Percentiles rank a stretch among this genome's conserved stretches.
Conservation (phyloP, 768 basidiomycete species). For the Myochromella boudieri region DNA sequence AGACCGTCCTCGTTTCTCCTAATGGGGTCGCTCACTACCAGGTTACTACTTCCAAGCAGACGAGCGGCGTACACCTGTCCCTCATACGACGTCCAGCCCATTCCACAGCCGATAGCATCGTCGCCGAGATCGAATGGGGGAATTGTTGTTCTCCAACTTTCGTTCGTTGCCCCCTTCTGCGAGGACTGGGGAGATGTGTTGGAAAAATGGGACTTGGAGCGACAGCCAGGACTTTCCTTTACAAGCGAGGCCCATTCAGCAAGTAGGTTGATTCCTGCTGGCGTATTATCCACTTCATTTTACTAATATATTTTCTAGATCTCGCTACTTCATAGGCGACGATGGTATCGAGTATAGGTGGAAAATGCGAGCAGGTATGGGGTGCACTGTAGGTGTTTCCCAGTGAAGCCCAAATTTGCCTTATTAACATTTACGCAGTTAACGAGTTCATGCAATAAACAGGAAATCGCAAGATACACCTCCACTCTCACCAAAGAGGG, state of each 20-base stretch:
- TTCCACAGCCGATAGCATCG: slow-evolving; percentile 35
- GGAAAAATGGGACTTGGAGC: slow-evolving; percentile 30
- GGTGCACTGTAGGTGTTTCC: slow-evolving; percentile 36
- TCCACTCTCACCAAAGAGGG: slow-evolving; percentile 37
- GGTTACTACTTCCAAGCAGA: slow-evolving; percentile 38
- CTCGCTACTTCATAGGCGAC: slow-evolving; percentile 50
- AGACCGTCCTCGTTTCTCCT: slow-evolving; percentile 47
- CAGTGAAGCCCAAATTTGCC: neutral
- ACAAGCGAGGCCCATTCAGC: slow-evolving; percentile 41
- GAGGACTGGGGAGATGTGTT: slow-evolving; percentile 25
- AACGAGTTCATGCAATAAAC: slow-evolving; percentile 32
- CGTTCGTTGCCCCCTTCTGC: slow-evolving; percentile 38
- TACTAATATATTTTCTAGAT: slow-evolving; percentile 24
- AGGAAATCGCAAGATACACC: slow-evolving; percentile 42
- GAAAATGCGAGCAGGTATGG: slow-evolving; percentile 39
- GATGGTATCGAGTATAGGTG: slow-evolving; percentile 51
- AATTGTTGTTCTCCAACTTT: slow-evolving; percentile 40
- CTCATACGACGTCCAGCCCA: slow-evolving; percentile 40
- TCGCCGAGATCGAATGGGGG: slow-evolving; percentile 53
- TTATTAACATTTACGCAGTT: slow-evolving; percentile 28
- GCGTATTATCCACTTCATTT: slow-evolving; percentile 1
- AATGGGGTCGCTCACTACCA: slow-evolving; percentile 52
- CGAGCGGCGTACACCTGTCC: slow-evolving; percentile 33
- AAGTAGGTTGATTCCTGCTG: slow-evolving; percentile 25
- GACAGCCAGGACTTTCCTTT: slow-evolving; percentile 39